These are phyloP conservation scores for Phytophthora multivora DNA, from an alignment of 352 stramenopile genomes.

Conservation along the genomic window DNA sequence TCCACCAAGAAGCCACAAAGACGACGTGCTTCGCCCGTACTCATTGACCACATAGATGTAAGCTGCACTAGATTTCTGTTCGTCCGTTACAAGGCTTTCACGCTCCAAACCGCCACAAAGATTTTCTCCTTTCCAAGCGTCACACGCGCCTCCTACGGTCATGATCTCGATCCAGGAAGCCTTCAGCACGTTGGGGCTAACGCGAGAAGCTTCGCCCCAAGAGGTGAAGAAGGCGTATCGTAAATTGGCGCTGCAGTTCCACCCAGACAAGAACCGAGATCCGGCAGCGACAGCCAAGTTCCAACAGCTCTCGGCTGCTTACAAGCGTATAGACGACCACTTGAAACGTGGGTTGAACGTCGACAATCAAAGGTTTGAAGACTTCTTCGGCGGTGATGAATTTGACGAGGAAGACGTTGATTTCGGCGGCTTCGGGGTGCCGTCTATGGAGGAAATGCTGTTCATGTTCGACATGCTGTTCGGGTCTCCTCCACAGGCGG, in stretches of 20 bases:
- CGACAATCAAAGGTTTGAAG: conserved; percentile 10
- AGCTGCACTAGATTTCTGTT: not conserved
- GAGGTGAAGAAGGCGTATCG: conserved; percentile 67
- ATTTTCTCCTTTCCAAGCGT: conserved; percentile 12
- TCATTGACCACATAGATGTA: too few relatives aligned
- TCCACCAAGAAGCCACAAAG: too few relatives aligned
- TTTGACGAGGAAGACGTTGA: conserved; percentile 30
- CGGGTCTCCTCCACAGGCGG: conserved; percentile 12
- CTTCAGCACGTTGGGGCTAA: conserved; percentile 48
- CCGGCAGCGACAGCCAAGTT: conserved; percentile 68
- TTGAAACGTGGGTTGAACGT: conserved; percentile 31
- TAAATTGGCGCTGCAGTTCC: conserved; percentile 64
- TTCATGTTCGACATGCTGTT: conserved; percentile 84
- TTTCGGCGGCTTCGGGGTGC: conserved; percentile 35
- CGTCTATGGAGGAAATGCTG: conserved; percentile 74
- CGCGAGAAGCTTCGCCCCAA: conserved; percentile 41
- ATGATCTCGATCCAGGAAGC: conserved; percentile 50
- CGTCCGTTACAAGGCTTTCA: not conserved
- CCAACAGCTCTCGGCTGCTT: conserved; percentile 70
- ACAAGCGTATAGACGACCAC: conserved; percentile 70
- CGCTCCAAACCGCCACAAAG: not conserved
- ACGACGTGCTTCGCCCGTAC: too few relatives aligned
- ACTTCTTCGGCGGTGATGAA: conserved; percentile 5
- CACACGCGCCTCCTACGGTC: conserved; percentile 10
- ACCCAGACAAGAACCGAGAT: conserved; percentile 75